Evolutionary conservation across 176 grass and related monocot genomes (phyloP).

Genomic region (Dactylis glomerata): DNA sequence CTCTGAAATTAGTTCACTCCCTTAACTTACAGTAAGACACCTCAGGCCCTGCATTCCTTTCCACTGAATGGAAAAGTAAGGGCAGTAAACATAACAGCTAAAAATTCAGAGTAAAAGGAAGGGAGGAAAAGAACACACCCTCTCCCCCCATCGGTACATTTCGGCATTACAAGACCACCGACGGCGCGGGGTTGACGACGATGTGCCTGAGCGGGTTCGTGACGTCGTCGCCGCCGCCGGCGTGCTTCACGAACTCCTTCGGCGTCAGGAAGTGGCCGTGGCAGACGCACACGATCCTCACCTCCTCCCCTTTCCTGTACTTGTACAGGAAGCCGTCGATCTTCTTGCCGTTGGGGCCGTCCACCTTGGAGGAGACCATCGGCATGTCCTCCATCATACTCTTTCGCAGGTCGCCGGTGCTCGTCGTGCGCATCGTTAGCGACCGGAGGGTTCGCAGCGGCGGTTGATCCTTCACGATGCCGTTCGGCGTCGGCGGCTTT

Average conservation of each 20-base stretch:
- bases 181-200: conserved; percentile 51
- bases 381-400: conserved; percentile 97
- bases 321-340: conserved; percentile 95
- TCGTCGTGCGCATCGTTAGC: conserved; percentile 48
- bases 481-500: not conserved
- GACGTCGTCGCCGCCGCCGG: conserved; percentile 76
- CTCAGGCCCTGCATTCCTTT: conserved; percentile 23
- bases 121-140: not conserved
- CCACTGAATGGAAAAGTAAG: conserved; percentile 5
- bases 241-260: conserved; percentile 82
- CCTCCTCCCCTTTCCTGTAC: conserved; percentile 69
- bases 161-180: conserved; percentile 47
- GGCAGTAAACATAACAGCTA: conserved; percentile 25
- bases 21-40: conserved; percentile 36
- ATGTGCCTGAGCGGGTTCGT: conserved; percentile 82
- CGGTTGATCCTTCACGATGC: not conserved
- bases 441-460: conserved; percentile 37
- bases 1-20: not conserved
- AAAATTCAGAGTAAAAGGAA: conserved; percentile 1
- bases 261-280: conserved; percentile 92
- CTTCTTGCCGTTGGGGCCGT: conserved; percentile 51
- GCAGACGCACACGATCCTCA: conserved; percentile 94
- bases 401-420: conserved; percentile 55
- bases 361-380: conserved; percentile 71
- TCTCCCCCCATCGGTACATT: not conserved